Percentiles rank a stretch among this genome's conserved stretches.
Evolutionary conservation across 306 rosid species (phyloP).

Genomic region (Quercus alba): DNA sequence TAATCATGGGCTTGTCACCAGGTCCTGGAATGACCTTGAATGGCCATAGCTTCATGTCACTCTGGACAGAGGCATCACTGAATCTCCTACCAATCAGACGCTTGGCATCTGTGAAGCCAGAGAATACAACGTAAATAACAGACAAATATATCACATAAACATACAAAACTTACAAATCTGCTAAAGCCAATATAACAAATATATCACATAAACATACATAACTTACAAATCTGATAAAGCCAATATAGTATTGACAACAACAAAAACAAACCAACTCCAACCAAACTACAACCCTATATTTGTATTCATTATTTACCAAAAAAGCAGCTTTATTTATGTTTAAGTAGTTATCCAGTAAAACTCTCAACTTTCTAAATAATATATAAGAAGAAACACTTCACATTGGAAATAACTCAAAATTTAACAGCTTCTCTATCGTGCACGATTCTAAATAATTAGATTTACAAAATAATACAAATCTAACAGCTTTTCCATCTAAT

Average conservation of each 20-base stretch:
- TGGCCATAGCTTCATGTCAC: conserved; percentile 69
- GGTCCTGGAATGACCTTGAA: conserved; percentile 54
- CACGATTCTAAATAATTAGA: background rate
- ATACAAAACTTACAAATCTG: background rate
- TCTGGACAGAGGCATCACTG: conserved; percentile 55
- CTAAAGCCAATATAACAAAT: background rate
- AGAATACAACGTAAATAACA: background rate
- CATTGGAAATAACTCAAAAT: no score
- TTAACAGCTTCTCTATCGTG: background rate
- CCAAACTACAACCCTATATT: background rate
- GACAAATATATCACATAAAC: background rate
- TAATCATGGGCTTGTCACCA: conserved; percentile 62
- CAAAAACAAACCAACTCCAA: no score
- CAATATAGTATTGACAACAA: no score
- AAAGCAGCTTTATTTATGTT: background rate
- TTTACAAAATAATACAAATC: background rate
- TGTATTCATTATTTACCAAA: background rate
- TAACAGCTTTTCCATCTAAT: background rate
- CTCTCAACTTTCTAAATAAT: background rate
- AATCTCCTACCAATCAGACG: conserved; percentile 61
- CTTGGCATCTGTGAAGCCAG: conserved; percentile 51
- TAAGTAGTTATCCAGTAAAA: background rate
- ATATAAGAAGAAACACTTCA: background rate
- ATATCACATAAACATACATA: background rate
- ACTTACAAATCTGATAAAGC: background rate